Conservation (phyloP, 176 grass and related monocot species). For the Poa annua region DNA sequence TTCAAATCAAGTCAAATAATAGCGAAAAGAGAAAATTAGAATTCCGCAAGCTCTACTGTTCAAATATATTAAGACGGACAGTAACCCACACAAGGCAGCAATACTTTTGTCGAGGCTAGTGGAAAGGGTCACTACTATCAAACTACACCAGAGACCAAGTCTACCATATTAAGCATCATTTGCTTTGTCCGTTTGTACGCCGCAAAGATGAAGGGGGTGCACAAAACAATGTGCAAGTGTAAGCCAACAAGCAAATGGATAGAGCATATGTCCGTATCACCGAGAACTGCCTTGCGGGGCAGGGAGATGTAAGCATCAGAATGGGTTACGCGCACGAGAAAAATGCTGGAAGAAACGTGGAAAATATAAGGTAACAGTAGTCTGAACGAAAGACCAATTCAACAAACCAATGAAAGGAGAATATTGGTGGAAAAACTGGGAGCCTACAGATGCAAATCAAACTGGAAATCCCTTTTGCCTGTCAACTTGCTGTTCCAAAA, state of each 20-base stretch:
- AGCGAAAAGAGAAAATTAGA: not conserved
- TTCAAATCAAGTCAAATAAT: not conserved
- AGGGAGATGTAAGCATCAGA: not conserved
- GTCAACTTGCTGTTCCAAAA: constrained; percentile 28
- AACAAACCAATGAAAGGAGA: constrained; percentile 13
- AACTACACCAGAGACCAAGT: not conserved
- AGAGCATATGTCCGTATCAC: constrained; percentile 30
- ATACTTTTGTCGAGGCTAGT: not conserved
- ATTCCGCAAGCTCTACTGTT: not conserved
- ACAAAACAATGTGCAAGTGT: not conserved
- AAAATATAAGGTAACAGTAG: constrained; percentile 37
- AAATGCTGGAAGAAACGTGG: constrained; percentile 44
- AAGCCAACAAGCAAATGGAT: constrained; percentile 32
- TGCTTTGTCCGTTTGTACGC: not conserved
- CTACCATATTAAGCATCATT: not conserved
- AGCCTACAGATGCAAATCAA: constrained; percentile 43
- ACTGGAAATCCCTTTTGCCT: constrained; percentile 18
- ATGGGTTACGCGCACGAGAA: constrained; percentile 38
- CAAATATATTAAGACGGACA: not conserved
- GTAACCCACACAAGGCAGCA: not conserved
- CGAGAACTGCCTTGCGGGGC: constrained; percentile 40
- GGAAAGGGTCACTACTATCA: not conserved
- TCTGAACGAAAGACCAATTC: constrained; percentile 8
- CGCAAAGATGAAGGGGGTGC: not conserved
- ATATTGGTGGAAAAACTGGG: constrained; percentile 35